Conservation (phyloP, 345 rosid genomes). For the Ceriops decandra region DNA sequence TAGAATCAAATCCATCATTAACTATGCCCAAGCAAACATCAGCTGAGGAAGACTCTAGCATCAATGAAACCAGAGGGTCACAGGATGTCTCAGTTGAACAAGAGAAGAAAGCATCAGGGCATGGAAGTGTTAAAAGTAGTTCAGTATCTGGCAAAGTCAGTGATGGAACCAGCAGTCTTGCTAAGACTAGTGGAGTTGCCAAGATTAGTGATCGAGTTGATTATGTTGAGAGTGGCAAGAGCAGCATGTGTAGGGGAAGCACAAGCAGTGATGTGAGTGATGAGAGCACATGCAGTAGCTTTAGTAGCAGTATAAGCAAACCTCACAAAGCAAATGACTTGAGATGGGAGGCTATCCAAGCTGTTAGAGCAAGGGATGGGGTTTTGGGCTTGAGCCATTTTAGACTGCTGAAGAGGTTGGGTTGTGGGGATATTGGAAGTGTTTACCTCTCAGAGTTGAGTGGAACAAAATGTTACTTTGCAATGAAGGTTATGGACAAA, state of each 20-base stretch:
- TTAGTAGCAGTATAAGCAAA: slow-evolving; percentile 73
- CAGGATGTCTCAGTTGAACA: slow-evolving; percentile 45
- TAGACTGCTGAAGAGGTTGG: slow-evolving; percentile 80
- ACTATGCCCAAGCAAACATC: slow-evolving; percentile 36
- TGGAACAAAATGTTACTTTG: slow-evolving; percentile 82
- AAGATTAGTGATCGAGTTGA: slow-evolving; percentile 76
- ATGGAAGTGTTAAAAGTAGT: slow-evolving; percentile 69
- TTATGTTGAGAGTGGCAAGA: slow-evolving; percentile 79
- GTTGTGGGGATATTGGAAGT: slow-evolving; percentile 93
- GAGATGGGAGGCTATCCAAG: slow-evolving; percentile 96
- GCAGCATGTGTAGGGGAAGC: slow-evolving; percentile 88
- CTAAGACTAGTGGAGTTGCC: slow-evolving; percentile 69
- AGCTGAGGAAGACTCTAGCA: slow-evolving; percentile 34
- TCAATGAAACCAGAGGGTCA: slow-evolving; percentile 44
- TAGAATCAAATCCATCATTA: slow-evolving; percentile 39
- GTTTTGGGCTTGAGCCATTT: slow-evolving; percentile 73
- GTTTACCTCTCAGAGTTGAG: slow-evolving; percentile 85
- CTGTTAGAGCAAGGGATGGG: slow-evolving; percentile 64
- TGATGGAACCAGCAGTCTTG: slow-evolving; percentile 67
- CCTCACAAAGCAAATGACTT: slow-evolving; percentile 86
- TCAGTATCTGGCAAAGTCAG: slow-evolving; percentile 75
- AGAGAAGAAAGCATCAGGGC: slow-evolving; percentile 61
- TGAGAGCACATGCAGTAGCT: slow-evolving; percentile 91
- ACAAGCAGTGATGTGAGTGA: slow-evolving; percentile 86
- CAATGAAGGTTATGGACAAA: slow-evolving; percentile 96